Conservation (phyloP, 257 asterid species). For the Thymus mandschuricus region DNA sequence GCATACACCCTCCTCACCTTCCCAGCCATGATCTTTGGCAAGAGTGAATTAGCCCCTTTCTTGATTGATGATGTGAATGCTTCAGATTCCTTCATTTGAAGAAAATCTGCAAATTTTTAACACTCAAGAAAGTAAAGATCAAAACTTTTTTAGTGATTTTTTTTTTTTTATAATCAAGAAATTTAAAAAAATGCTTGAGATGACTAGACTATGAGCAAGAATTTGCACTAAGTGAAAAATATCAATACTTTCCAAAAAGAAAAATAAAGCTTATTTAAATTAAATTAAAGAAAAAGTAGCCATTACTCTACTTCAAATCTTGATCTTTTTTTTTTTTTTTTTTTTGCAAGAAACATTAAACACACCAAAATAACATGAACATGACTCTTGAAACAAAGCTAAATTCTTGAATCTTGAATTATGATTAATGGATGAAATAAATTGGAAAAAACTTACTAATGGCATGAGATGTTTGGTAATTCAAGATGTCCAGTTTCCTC, state of each 20-base stretch:
- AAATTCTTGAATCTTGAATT: neutral
- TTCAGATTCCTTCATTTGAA: constrained; percentile 70
- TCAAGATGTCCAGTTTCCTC: constrained; percentile 82
- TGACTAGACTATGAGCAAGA: constrained; percentile 29
- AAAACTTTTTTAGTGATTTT: neutral
- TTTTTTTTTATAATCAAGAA: neutral
- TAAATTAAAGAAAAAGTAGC: constrained; percentile 32
- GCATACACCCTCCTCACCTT: constrained; percentile 62
- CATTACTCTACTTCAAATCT: constrained; percentile 24
- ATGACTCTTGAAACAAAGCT: neutral
- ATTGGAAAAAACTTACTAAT: constrained; percentile 58
- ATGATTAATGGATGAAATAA: no score
- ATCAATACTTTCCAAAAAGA: constrained; percentile 35
- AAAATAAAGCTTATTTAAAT: constrained; percentile 16
- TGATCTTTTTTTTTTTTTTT: neutral
- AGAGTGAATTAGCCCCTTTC: constrained; percentile 33
- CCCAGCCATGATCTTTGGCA: constrained; percentile 47
- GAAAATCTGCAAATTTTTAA: constrained; percentile 52
- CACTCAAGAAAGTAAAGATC: neutral
- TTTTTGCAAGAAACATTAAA: neutral
- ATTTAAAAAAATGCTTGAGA: neutral
- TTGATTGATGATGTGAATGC: constrained; percentile 40
- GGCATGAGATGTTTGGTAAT: constrained; percentile 84
- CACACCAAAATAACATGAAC: constrained; percentile 1
- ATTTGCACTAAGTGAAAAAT: neutral